Percentiles rank a stretch among this genome's conserved stretches.
Conservation (phyloP, 2,329 filamentous ascomycete genomes). For the Aspergillus pseudoglaucus region DNA sequence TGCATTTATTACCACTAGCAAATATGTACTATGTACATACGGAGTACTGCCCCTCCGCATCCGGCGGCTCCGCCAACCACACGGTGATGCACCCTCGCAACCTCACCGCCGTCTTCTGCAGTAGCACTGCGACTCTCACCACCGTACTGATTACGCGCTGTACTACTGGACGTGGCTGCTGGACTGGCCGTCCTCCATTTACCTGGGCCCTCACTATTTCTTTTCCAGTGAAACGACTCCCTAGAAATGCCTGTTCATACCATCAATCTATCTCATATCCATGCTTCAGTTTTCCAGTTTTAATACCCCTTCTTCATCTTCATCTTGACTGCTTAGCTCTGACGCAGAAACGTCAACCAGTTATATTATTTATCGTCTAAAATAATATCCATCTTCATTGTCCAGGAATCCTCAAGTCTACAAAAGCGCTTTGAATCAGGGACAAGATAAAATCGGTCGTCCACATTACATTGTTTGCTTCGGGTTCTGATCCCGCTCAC, state of each 20-base stretch:
- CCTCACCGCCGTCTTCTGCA: constrained; percentile 1
- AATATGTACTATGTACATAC: not conserved
- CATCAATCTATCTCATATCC: not conserved
- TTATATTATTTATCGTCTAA: too few species aligned
- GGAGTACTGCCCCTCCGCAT: constrained; percentile 1
- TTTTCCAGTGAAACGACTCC: not conserved
- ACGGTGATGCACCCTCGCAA: not conserved
- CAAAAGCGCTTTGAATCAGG: not conserved
- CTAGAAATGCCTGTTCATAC: not conserved
- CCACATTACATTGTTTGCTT: not conserved
- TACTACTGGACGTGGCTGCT: not conserved
- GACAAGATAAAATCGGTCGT: not conserved
- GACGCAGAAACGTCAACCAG: too few species aligned
- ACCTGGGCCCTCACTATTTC: not conserved
- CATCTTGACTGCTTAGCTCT: not conserved
- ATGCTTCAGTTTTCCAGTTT: not conserved
- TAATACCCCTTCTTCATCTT: not conserved
- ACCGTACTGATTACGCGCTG: not conserved
- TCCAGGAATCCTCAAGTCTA: not conserved
- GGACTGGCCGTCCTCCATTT: not conserved
- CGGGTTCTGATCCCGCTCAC: not conserved
- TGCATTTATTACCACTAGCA: not conserved
- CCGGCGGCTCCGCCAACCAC: not conserved
- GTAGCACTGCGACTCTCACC: not conserved
- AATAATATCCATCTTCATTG: too few species aligned